Base-by-base conservation (phyloP, 306 rosid species). In the Begonia masoniana region DNA sequence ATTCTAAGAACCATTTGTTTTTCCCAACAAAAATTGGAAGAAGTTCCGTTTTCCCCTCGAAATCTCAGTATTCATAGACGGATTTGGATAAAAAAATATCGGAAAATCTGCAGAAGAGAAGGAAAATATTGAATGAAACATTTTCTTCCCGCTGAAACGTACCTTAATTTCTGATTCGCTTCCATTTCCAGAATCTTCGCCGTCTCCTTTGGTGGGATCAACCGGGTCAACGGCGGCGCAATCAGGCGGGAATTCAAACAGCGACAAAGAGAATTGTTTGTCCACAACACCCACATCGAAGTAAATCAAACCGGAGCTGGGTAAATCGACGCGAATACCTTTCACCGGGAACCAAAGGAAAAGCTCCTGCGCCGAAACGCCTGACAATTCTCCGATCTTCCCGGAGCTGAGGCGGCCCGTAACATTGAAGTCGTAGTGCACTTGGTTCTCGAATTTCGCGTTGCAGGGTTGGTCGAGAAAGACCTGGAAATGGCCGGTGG, bases 261-360 rank as follows among this genome's bases (percentile, higher is more conserved):
- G 82, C 0, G 96, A 88, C 31, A 84, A 24, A 17, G 97, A 79
- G 67, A 84, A 88, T 59, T 88, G 97, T 69, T 88, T 88, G 46
- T 84, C 88, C 0, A 87, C 92, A n/a, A 88, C 95, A 41, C 95
- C 95, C 19, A 88, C 95, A 61, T 88, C 95, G 21, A 88, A 88
- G 64, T 88, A 78, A 41, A 88, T 75, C 14, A 88, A 71, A 1
- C 97, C 93, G 1, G 92, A 81, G 59, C 76, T 73, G 0, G 86
- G 82, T 3, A 77, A 74, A 77, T 84, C 97, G 10, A 88, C 88
- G 1, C 78, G 81, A 12, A 88, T 88, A 4, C 85, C 97, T 55
- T 77, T 84, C 2, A 88, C 97, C 2, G 88, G 88, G 15, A 88
- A 84, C 95, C 97, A 88, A 2, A 88, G 78, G 16, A 88, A 88